Evolutionary conservation across 169 alveolate genomes (phyloP), one percentile per base, ranked within the genome.

Genomic region (Plasmodium gonderi): DNA sequence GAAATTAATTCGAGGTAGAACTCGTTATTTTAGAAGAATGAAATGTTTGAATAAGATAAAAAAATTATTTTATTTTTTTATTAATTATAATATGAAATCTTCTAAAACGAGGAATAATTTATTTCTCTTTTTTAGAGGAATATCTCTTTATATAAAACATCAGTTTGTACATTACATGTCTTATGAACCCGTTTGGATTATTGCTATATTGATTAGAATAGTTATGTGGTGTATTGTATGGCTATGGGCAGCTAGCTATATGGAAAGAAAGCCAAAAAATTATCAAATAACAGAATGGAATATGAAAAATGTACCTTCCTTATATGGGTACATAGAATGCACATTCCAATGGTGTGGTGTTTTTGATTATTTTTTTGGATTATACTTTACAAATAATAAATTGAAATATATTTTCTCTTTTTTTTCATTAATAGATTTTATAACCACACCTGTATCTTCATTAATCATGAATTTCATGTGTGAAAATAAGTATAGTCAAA

Each of bases 161-260:
- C 51, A 76, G 11, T 76, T 87, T 75, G 33, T 87, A 29, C 93
- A 87, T 42, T 76, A 75, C 49, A 17, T 87, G 40, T 87, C 93
- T 0, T 87, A 87, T 45, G 89, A 87, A 23, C 93, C 96, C 6
- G 78, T 95, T 7, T 95, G 96, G 96, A 94, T 95, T 2, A 82
- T 95, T 26, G 94, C 97, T 31, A 93, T 91, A 65, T 75, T 95
- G 33, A 94, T 95, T 20, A 42, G 95, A 20, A 95, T 96, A n/a
- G 44, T 95, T 20, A 20, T 95, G 17, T 95, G 97, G 97, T 95
- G 96, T 75, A 89, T 94, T 3, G 92, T 94, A 26, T 95, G 97
- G 97, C 78, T 94, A 47, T 95, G 97, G 97, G 97, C 96, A 54
- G 96, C 96, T 11, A 69, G 91, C 38, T 95, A 94, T 36, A 95